Base-by-base conservation (phyloP, 169 alveolate species). In the Eimeria brunetti region DNA sequence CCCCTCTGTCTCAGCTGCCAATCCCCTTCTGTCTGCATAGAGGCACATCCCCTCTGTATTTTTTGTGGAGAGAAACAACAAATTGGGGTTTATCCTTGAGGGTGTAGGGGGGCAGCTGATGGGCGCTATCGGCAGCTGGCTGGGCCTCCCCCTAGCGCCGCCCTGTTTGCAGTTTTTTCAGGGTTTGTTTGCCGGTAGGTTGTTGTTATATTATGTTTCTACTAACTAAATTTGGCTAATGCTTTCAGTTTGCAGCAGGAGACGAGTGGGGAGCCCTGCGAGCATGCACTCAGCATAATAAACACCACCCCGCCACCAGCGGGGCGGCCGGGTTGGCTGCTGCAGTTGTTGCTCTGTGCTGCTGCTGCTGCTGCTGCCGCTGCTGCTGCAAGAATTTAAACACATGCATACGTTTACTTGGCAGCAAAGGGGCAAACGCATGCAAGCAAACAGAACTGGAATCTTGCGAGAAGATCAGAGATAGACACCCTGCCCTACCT, bases 241-340 rank as follows among this genome's bases (percentile, higher is more conserved):
- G 11, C 0, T 7, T 73, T 33, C 53, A 73, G 30, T 73, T 41
- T 9, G 16, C 14, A 38, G 5, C 51, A 41, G 56, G 30, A 73
- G 84, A 41, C 33, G 30, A 24, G 18, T 22, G 27, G 12, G 18
- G 84, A 12, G 84, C 56, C 30, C 58, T 41, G 20, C 16, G 88
- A 78, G 88, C 88, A 78, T 78, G 62, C 88, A 30, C 2, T n/a
- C 88, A 16, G 22, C 64, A 5, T n/a, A 22, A 78, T 78, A 51
- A 78, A 78, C 88, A 78, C 88, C 22, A 27, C 88, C 51, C 62
- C 88, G 88, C 88, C 88, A 78, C 88, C 38, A 5, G 88, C 88
- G 88, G 88, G 88, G 88, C 67, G 84, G 56, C 84, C 53, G 88
- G 38, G 88, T 49, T 78, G 88, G 88, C 88, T 78, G 88, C 88